Base-by-base conservation (phyloP, 768 basidiomycete species). In the Mycena albidolilacea region DNA sequence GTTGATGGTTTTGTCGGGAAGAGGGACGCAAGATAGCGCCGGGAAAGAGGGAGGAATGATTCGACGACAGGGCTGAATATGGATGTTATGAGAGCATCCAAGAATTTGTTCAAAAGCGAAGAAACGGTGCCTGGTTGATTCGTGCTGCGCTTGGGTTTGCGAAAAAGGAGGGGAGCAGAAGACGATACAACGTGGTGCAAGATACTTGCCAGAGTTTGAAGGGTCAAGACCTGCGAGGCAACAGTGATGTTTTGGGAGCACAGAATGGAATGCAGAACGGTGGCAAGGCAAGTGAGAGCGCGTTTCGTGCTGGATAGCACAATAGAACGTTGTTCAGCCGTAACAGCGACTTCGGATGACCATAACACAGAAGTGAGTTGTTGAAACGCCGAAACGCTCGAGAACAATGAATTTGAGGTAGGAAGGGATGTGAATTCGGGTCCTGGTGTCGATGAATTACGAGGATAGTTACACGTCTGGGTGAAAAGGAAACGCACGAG, bases 271-370 rank as follows among this genome's bases (percentile, higher is more conserved):
- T 69, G 67, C 1, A 82, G 75, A 59, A 81, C 61, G 44, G n/a
- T 55, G 5, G 75, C 48, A 68, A 84, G 48, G 7, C 80, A 78
- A 48, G 83, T 79, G 12, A 85, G 68, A 21, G 78, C 74, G 10
- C 82, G 83, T 30, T 75, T 73, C 41, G 80, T 80, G 17, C 77
- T 79, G 39, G 82, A 79, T 21, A 81, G 50, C 41, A 85, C 76
- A 8, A 80, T 72, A 5, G 73, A 74, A 59, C 72, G 66, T 55
- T 80, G 79, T 7, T 69, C 46, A 1, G 71, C 38, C n/a, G 71
- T 72, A 0, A 61, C 41, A 21, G 63, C 35, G 62, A 78, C 72
- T 21, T 73, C 71, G 62, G 80, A 76, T 12, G 66, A 61, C 10
- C 41, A 60, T 23, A 78, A 65, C 17, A 80, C 65, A 39, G 80